Conservation (phyloP, 345 rosid genomes). For the Stellera chamaejasme region DNA sequence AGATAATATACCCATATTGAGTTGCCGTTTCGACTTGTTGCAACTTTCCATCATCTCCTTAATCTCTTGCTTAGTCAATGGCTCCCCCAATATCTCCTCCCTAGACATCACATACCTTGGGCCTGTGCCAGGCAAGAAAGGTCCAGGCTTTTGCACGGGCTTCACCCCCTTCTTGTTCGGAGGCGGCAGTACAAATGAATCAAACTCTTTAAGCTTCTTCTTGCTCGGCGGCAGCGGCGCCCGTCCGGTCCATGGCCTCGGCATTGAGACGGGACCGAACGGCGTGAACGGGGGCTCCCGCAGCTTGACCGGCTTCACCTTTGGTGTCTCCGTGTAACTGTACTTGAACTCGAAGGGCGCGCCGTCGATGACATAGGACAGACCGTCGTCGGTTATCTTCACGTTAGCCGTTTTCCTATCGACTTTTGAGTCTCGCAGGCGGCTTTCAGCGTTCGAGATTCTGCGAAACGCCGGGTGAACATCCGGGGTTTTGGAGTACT, state of each 20-base stretch:
- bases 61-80: slow-evolving; percentile 61
- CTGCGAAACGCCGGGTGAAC: slow-evolving; percentile 37
- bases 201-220: slow-evolving; percentile 78
- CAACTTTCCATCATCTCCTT: slow-evolving; percentile 48
- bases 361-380: slow-evolving; percentile 68
- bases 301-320: slow-evolving; percentile 62
- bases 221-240: slow-evolving; percentile 71
- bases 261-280: slow-evolving; percentile 75
- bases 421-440: slow-evolving; percentile 16
- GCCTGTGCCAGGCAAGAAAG: slow-evolving; percentile 65
- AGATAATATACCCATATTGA: slow-evolving; percentile 68
- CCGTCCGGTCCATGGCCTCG: slow-evolving; percentile 94
- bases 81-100: slow-evolving; percentile 88
- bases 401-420: slow-evolving; percentile 31
- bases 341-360: slow-evolving; percentile 94
- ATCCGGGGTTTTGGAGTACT: slow-evolving; percentile 54
- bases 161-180: slow-evolving; percentile 78
- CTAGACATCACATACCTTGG: slow-evolving; percentile 64
- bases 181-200: slow-evolving; percentile 76
- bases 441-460: slow-evolving; percentile 16
- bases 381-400: slow-evolving; percentile 51
- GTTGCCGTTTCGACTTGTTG: slow-evolving; percentile 50
- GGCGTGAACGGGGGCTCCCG: slow-evolving; percentile 77
- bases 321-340: slow-evolving; percentile 93
- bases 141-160: slow-evolving; percentile 86